Base-by-base conservation (phyloP, 371 early-diverging fungal genomes). In the Mortierella sp. region DNA sequence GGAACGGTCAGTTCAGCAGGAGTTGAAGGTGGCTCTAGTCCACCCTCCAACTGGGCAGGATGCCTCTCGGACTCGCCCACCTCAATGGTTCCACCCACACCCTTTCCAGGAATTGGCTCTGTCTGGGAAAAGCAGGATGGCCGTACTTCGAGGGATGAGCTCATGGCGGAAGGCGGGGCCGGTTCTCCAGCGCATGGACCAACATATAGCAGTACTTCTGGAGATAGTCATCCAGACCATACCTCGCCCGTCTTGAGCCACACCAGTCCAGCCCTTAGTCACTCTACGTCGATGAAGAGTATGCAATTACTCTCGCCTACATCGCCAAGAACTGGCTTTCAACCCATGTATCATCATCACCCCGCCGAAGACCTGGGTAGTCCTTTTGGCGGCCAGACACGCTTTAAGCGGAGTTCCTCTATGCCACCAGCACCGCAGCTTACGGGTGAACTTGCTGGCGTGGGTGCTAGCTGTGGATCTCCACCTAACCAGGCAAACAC, bases 381-480 rank as follows among this genome's bases (percentile, higher is more conserved):
- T 15, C 47, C 57, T 7, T 18, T 48, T 25, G 26, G 57, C 28
- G 59, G 55, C 28, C 62, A 29, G 12, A 77, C 79, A 1, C 68
- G 79, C 0, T 77, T 26, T 62, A 72, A 66, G 47, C 65, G 79
- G 7, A 77, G 79, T 19, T 57, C 69, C 0, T 77, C 79, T 1
- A 72, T 72, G 70, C 79, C 79, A 4, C 79, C 79, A 7, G 66
- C 67, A 11, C 73, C 79, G 14, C 7, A 57, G 37, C 18, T 48
- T 19, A 16, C 51, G 25, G 71, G 52, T 19, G 64, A 50, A 15
- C 3, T 30, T 9, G 43, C 21, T 3, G 28, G 29, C 12, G 47
- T 18, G 18, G 47, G 37, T 37, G 9, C 37, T 50, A 11, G 47
- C 47, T 30, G 23, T 46, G 58, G 47, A 48, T 57, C 51, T 19